Evolutionary conservation across 352 stramenopile species (phyloP), one percentile per base, ranked within the genome.

Genomic region (Phytophthora parvispora): DNA sequence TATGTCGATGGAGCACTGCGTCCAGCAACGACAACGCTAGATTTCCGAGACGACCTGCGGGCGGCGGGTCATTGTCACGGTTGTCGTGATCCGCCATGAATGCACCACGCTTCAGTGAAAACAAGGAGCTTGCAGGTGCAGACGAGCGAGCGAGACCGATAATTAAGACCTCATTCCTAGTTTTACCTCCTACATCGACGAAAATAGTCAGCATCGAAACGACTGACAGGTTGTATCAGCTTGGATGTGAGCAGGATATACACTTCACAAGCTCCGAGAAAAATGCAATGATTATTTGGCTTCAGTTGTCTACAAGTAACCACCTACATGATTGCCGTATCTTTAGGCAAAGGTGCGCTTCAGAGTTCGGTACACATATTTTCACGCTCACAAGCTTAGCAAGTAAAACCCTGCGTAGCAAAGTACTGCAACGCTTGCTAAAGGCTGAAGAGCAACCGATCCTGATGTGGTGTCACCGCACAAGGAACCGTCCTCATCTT

Each of bases 31-130:
- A 65, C 6, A 64, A 24, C 6, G 64, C 64, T n/a, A 69, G 25
- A 18, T 32, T n/a, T n/a, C 59, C 24, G 18, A 77, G 31, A 7
- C 43, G 48, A 38, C 64, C 58, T 48, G 52, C 45, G 32, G 49
- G 13, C 24, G 28, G 12, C 42, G 61, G 55, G 8, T 24, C 22
- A 25, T 61, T 68, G n/a, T 34, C 67, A 54, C 66, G 60, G 32
- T 65, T 71, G 20, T 65, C 64, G 29, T 64, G 69, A 22, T 28
- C 49, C 22, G 62, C 47, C 69, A 73, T 77, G 10, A 24, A 67
- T 48, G 16, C 52, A 60, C 40, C 52, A 36, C 22, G n/a, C n/a
- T n/a, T n/a, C n/a, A n/a, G n/a, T n/a, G n/a, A n/a, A 40, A 25
- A 28, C 51, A 22, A 49, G 25, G 6, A 6, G 36, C 18, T 20